Evolutionary conservation across 768 basidiomycete species (phyloP), one percentile per base, ranked within the genome.

Genomic region (Chiua virens): DNA sequence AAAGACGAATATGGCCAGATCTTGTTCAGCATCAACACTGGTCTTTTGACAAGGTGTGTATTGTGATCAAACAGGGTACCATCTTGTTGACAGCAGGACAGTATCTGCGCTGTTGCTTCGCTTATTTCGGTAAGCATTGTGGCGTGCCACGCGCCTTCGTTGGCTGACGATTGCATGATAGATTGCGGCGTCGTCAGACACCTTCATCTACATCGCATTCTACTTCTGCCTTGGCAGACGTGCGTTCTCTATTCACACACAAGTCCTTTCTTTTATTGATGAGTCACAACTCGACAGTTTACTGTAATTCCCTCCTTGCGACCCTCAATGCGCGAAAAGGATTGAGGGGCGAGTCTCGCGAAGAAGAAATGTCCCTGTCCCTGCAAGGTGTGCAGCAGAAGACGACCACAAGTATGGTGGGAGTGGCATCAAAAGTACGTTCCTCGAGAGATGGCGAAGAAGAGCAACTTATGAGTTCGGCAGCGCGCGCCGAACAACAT

Each of bases 191-290:
- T 77, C 77, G 37, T 76, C 75, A 0, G 35, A 68, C 10, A 82
- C 82, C 0, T 83, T 84, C 66, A 66, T 83, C 47, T 85, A 85
- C 50, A 83, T 85, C 42, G 72, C 77, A 2, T 85, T 85, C 67
- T 85, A 78, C 63, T 83, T 85, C 58, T 82, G 78, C 61, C 75
- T 84, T 25, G 83, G 83, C 27, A 75, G 83, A 46, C 64, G 83
- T 85, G 59, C 59, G 82, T 76, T 14, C 3, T 28, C 36, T 14
- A 11, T 17, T 20, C 15, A 8, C 4, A 0, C 18, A 17, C 6
- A 23, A n/a, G 7, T 34, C 20, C 18, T 6, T 6, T 10, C 5
- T 8, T 36, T n/a, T 17, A 5, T 18, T 49, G 18, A 61, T 4
- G 6, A 15, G 0, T 11, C 3, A 10, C 17, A 17, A 17, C 5